phyloP scores from a whole-genome alignment of 139 green algal species.

The Parachlorella kessleri region DNA sequence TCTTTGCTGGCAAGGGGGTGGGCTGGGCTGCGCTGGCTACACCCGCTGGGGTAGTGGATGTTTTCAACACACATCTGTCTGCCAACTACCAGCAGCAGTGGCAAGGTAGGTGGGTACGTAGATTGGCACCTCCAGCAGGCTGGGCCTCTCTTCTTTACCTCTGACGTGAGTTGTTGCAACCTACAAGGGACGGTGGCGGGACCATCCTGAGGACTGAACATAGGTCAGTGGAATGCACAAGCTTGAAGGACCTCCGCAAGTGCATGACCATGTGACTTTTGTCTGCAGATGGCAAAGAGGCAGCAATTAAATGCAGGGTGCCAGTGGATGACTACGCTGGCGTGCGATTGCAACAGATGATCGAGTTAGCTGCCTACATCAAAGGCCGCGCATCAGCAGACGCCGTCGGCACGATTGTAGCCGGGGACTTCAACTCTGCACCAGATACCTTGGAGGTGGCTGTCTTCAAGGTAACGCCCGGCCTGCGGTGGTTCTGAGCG shows the following conservation, averaged over 20 bases:
- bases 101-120: too few relatives aligned
- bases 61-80: constrained; percentile 70
- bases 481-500: too few relatives aligned
- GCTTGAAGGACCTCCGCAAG: too few relatives aligned
- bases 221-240: too few relatives aligned
- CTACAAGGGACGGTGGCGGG: too few relatives aligned
- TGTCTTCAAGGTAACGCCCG: constrained; percentile 44
- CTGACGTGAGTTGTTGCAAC: too few relatives aligned
- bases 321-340: neutral
- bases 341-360: constrained; percentile 38
- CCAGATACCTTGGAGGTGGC: constrained; percentile 47
- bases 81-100: constrained; percentile 66
- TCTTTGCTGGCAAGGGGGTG: constrained; percentile 57
- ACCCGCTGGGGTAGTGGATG: constrained; percentile 40
- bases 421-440: constrained; percentile 49
- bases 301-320: neutral
- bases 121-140: too few relatives aligned
- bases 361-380: constrained; percentile 46
- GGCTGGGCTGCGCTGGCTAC: constrained; percentile 49
- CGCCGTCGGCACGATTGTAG: constrained; percentile 30
- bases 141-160: too few relatives aligned
- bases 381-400: neutral
- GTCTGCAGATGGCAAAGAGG: neutral
- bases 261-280: too few relatives aligned
- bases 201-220: too few relatives aligned